Evolutionary conservation across 768 basidiomycete species (phyloP).

Genomic region (Plicaturopsis crispa): DNA sequence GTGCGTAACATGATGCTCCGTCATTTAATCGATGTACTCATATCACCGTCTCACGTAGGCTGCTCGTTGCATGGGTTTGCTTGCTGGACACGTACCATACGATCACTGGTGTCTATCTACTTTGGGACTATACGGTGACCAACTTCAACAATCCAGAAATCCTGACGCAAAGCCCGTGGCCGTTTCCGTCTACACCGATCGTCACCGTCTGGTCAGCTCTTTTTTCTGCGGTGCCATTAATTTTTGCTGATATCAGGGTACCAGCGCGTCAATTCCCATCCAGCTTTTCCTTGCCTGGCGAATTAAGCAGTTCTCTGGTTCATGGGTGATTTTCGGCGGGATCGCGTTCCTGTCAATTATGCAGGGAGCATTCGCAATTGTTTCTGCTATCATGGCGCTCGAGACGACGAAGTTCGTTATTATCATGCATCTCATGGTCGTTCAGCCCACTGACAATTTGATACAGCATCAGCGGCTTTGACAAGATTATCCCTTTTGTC

Average conservation of each 20-base stretch:
- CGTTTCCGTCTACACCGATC: constrained; percentile 20
- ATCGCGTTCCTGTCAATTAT: constrained; percentile 12
- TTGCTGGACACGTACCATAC: constrained; percentile 21
- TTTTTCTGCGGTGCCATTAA: not conserved
- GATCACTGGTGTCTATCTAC: constrained; percentile 16
- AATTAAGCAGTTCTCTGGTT: constrained; percentile 17
- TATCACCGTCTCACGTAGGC: too few species aligned
- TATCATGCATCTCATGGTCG: not conserved
- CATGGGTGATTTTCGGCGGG: constrained; percentile 12
- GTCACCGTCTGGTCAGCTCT: constrained; percentile 18
- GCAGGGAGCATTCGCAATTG: constrained; percentile 17
- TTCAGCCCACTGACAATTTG: not conserved
- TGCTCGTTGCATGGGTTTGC: constrained; percentile 20
- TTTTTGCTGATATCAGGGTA: constrained; percentile 1
- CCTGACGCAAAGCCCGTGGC: constrained; percentile 16
- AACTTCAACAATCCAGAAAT: constrained; percentile 16
- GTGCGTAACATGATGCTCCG: too few species aligned
- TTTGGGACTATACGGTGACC: constrained; percentile 19
- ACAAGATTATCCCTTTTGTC: constrained; percentile 18
- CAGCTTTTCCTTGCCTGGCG: constrained; percentile 24
- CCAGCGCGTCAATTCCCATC: constrained; percentile 22
- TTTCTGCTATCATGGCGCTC: constrained; percentile 16
- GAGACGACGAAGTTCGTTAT: constrained; percentile 13
- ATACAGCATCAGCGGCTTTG: constrained; percentile 16
- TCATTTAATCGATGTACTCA: too few species aligned